Base-by-base conservation (phyloP, 202 grass and related monocot genomes). In the Zizania palustris region DNA sequence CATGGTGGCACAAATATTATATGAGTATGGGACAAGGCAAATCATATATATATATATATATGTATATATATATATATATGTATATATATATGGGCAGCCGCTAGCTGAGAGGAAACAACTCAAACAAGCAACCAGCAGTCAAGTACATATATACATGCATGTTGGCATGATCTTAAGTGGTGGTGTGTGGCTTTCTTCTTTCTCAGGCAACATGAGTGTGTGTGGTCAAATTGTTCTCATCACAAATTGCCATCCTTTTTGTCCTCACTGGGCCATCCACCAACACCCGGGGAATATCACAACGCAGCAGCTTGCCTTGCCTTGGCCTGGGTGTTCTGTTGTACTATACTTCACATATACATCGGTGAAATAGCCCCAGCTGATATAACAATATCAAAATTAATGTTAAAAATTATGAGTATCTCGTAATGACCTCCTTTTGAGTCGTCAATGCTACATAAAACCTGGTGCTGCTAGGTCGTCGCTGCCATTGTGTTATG, bases 361-460 rank as follows among this genome's bases (percentile, higher is more conserved):
- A 28, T 0, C 28, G 2, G 28, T 28, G 28, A 28, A 28, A 28
- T 28, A 28, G 28, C 28, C 2, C 28, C n/a, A n/a, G n/a, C 28
- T 28, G 2, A 28, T 28, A 28, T 28, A 28, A 28, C 28, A 28
- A n/a, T n/a, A n/a, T n/a, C n/a, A n/a, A n/a, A n/a, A n/a, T n/a
- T n/a, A n/a, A n/a, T n/a, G n/a, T n/a, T n/a, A n/a, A n/a, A n/a
- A n/a, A n/a, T n/a, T n/a, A n/a, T n/a, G n/a, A n/a, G n/a, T n/a
- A n/a, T n/a, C n/a, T n/a, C n/a, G n/a, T n/a, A n/a, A n/a, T n/a
- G n/a, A n/a, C n/a, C n/a, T n/a, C 57, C 14, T 20, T 64, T 62
- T 88, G 40, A 75, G 84, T 80, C 84, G 71, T 80, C 81, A 80
- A 84, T 72, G 81, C 49, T 41, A 81, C 76, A 76, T 79, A 79